These are phyloP conservation scores for Chlorella ohadii DNA, from an alignment of 139 green algal species.

Conservation along the genomic window DNA sequence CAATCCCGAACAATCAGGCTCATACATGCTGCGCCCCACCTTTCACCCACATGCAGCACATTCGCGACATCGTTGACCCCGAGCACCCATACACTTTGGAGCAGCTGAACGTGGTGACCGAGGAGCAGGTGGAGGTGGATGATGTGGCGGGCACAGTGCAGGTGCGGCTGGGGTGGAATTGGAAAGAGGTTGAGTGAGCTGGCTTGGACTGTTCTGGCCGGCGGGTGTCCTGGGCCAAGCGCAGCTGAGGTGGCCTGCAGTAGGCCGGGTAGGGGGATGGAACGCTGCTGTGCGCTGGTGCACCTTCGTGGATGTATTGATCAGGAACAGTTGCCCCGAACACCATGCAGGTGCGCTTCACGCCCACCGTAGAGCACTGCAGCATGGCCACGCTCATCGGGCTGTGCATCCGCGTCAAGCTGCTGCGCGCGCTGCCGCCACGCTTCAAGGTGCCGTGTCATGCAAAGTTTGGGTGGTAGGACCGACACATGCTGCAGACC, in stretches of 20 bases:
- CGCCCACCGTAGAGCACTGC: constrained; percentile 95
- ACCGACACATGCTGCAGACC: not conserved
- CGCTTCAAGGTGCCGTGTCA: constrained; percentile 83
- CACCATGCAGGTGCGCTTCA: constrained; percentile 84
- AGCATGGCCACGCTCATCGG: constrained; percentile 99
- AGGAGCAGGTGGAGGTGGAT: constrained; percentile 75
- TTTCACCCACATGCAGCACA: constrained; percentile 57
- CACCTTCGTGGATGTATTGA: too few relatives aligned
- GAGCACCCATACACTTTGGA: constrained; percentile 99
- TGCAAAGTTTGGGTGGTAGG: not conserved
- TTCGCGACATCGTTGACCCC: constrained; percentile 95
- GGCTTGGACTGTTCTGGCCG: too few relatives aligned
- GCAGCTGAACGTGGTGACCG: constrained; percentile 89
- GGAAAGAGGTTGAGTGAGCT: too few relatives aligned
- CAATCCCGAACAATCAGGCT: too few relatives aligned
- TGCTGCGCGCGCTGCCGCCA: constrained; percentile 82
- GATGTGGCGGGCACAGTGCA: constrained; percentile 68
- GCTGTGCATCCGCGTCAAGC: constrained; percentile 94
- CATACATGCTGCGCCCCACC: too few relatives aligned
- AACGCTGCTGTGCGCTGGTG: too few relatives aligned
- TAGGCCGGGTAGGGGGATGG: too few relatives aligned
- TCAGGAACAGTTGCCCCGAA: too few relatives aligned
- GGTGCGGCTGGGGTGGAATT: not conserved
- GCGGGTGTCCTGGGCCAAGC: too few relatives aligned
- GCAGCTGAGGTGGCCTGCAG: too few relatives aligned